Evolutionary conservation across 108 stramenopile species (phyloP), one percentile per base, ranked within the genome.

Genomic region (Stephanodiscus minutulus): DNA sequence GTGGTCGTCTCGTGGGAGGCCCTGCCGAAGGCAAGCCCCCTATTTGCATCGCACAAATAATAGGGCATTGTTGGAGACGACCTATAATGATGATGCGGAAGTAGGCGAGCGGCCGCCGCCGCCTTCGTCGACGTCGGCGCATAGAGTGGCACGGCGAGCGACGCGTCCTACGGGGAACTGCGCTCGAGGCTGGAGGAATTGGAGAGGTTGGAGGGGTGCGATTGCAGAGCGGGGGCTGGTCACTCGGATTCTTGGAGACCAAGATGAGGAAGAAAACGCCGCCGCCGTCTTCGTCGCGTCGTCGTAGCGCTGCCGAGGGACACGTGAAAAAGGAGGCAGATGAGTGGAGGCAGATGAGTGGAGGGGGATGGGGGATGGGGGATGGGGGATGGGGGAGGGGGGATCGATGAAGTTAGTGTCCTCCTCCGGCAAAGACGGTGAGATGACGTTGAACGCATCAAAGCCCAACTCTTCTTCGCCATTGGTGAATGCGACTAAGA

Each of bases 161-260:
- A 48, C 31, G 18, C 2, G 15, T 2, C 57, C 1, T 81, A 81
- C 37, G 31, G 60, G 22, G 24, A 13, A 17, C 24, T 81, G 24
- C 56, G 49, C 43, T 59, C 56, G 21, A 36, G 79, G 13, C 46
- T 81, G 9, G 73, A 81, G 52, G 79, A 81, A 44, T 36, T 81
- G 27, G 79, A 81, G 46, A 39, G 58, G 8, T 39, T 81, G 61
- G 79, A 81, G 46, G 73, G 1, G 66, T 52, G 25, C 61, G 57
- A 22, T 55, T 54, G 54, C 57, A 66, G 41, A 69, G 73, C 13
- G 64, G 66, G 27, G 80, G 73, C 20, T 81, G 80, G 80, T 70
- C 73, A 10, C 68, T 52, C 53, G 80, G 80, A 47, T 81, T 81
- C 48, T 29, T 81, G 35, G 66, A 3, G 55, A 60, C 61, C n/a